phyloP scores from a whole-genome alignment of 2,329 filamentous ascomycete species.

The Calonectria ilicicola region DNA sequence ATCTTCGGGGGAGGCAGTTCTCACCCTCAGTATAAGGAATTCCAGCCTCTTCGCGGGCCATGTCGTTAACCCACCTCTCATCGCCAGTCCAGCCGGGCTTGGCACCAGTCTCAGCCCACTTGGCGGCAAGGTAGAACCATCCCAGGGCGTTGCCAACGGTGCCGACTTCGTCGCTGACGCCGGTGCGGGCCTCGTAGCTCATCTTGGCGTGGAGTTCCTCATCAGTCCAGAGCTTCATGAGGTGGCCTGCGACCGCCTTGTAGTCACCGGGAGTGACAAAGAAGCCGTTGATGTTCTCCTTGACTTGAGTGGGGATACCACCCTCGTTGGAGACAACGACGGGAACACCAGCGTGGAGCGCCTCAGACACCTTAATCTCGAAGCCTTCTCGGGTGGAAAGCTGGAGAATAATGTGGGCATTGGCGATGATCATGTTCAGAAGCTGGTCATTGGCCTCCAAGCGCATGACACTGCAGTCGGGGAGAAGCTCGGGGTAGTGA shows the following conservation, averaged over 20 bases:
- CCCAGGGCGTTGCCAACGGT: conserved; percentile 82
- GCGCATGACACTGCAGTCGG: conserved; percentile 80
- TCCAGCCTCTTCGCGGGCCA: conserved; percentile 62
- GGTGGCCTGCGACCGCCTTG: conserved; percentile 74
- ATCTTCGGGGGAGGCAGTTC: conserved; percentile 66
- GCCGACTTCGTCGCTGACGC: conserved; percentile 84
- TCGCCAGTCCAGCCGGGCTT: conserved; percentile 66
- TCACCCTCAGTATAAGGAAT: conserved; percentile 69
- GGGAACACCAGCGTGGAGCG: conserved; percentile 82
- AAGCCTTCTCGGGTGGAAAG: conserved; percentile 87
- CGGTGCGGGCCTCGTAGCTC: conserved; percentile 70
- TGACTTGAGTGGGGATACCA: conserved; percentile 84
- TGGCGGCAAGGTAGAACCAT: conserved; percentile 83
- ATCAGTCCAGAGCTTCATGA: conserved; percentile 76
- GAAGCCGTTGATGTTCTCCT: conserved; percentile 78
- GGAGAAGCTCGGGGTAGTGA: conserved; percentile 70
- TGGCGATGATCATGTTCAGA: conserved; percentile 80
- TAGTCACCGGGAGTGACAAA: conserved; percentile 79
- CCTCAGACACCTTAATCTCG: conserved; percentile 88
- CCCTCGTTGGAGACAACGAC: conserved; percentile 81
- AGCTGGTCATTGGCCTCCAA: conserved; percentile 83
- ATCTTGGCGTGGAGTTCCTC: conserved; percentile 74
- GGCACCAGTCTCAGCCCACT: conserved; percentile 67
- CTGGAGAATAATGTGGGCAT: conserved; percentile 80
- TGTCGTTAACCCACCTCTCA: conserved; percentile 60